Conservation (phyloP, 1,284 basidiomycete genomes). For the Cryptococcus sp. region DNA sequence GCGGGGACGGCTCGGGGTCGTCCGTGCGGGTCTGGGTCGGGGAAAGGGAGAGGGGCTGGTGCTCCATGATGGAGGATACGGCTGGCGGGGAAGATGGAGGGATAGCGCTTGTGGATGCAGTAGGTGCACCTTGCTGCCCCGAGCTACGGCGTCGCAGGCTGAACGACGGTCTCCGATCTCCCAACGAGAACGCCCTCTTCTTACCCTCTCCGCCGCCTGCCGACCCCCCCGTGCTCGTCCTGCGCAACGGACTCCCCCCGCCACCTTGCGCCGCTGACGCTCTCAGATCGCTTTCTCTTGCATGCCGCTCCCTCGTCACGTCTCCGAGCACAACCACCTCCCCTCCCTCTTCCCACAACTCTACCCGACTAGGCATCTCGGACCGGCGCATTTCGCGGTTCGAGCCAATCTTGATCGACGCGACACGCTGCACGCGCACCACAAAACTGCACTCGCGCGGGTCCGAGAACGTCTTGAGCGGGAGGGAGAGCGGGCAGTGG, state of each 20-base stretch:
- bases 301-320: constrained; percentile 4
- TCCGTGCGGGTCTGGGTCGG: not conserved
- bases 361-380: constrained; percentile 29
- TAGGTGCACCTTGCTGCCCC: not conserved
- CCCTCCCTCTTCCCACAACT: constrained; percentile 37
- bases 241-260: no score
- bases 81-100: not conserved
- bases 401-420: constrained; percentile 26
- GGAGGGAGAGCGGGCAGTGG: constrained; percentile 24
- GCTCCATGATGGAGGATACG: no score
- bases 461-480: constrained; percentile 31
- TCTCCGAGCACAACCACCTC: constrained; percentile 16
- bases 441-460: constrained; percentile 27
- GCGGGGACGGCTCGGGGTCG: not conserved
- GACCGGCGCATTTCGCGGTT: constrained; percentile 32
- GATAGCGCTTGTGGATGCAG: not conserved
- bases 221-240: not conserved
- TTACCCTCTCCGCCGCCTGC: not conserved
- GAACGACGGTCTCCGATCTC: constrained; percentile 5
- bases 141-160: constrained; percentile 14
- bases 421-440: constrained; percentile 33
- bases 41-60: not conserved
- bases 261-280: no score
- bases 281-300: no score
- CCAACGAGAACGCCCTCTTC: constrained; percentile 1